phyloP scores from a whole-genome alignment of 805 yeast genomes.

The Starmera dryadoides region DNA sequence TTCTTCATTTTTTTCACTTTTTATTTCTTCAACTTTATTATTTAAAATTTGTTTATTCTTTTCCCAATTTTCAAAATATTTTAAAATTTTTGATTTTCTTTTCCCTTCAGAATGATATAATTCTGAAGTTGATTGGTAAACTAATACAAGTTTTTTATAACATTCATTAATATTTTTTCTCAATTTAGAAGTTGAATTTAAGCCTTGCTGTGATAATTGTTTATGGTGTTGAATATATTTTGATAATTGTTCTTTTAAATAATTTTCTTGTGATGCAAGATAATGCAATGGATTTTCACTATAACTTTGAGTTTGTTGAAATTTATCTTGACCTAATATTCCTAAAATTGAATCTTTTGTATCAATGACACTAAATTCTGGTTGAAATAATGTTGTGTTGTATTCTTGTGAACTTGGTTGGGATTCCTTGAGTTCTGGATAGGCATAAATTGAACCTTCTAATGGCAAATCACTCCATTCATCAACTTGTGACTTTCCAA shows the following conservation, averaged over 20 bases:
- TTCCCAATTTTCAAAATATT: slow-evolving; percentile 32
- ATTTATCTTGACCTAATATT: neutral
- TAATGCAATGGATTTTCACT: slow-evolving; percentile 9
- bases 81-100: slow-evolving; percentile 18
- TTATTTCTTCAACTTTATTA: slow-evolving; percentile 28
- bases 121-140: slow-evolving; percentile 33
- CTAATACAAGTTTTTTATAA: slow-evolving; percentile 28
- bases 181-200: slow-evolving; percentile 20
- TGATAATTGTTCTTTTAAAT: slow-evolving; percentile 8
- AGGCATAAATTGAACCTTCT: no score
- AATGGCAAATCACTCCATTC: no score
- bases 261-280: slow-evolving; percentile 13
- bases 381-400: neutral
- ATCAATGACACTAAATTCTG: neutral
- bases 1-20: slow-evolving; percentile 28
- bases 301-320: neutral
- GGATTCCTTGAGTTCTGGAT: no score
- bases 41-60: slow-evolving; percentile 24
- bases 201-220: slow-evolving; percentile 24
- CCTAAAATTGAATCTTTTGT: neutral
- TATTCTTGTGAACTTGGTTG: no score
- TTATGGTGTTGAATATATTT: slow-evolving; percentile 17
- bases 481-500: no score
- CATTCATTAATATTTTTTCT: slow-evolving; percentile 24
- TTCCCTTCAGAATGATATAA: slow-evolving; percentile 28